These are phyloP conservation scores for Scutellaria barbata DNA, from an alignment of 257 asterid genomes.

Conservation along the genomic window DNA sequence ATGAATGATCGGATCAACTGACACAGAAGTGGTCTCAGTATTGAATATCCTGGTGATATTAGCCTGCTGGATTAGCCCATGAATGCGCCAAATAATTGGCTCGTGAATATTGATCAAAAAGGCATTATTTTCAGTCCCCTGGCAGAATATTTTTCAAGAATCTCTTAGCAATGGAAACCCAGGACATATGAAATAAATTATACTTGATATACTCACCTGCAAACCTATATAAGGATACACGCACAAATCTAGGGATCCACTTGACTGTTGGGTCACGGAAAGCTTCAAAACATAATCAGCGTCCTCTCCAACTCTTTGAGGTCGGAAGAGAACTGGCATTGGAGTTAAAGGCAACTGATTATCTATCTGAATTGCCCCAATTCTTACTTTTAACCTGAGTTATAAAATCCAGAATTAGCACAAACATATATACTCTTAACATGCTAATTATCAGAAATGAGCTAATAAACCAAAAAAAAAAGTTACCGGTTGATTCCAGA, in stretches of 20 bases:
- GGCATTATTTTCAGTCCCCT: slow-evolving; percentile 97
- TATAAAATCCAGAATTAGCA: slow-evolving; percentile 42
- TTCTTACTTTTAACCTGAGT: slow-evolving; percentile 82
- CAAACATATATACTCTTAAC: neutral
- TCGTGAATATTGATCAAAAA: slow-evolving; percentile 90
- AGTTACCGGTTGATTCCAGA: slow-evolving; percentile 90
- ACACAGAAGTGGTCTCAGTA: slow-evolving; percentile 77
- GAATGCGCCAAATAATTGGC: slow-evolving; percentile 98
- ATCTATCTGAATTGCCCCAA: slow-evolving; percentile 91
- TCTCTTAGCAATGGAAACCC: slow-evolving; percentile 34
- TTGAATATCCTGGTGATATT: slow-evolving; percentile 65
- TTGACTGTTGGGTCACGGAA: slow-evolving; percentile 91
- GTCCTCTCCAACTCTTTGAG: slow-evolving; percentile 88
- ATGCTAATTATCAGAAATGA: neutral
- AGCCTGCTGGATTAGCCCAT: slow-evolving; percentile 88
- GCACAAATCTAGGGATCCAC: slow-evolving; percentile 87
- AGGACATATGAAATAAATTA: slow-evolving; percentile 32
- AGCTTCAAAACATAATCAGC: slow-evolving; percentile 83
- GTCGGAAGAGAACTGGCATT: slow-evolving; percentile 94
- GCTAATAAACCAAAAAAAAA: slow-evolving; percentile 19
- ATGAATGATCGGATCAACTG: slow-evolving; percentile 95
- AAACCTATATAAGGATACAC: slow-evolving; percentile 92
- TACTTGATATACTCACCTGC: slow-evolving; percentile 63
- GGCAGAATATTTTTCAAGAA: slow-evolving; percentile 30
- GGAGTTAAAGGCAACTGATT: slow-evolving; percentile 98